These are phyloP conservation scores for Capronia americana DNA, from an alignment of 2,329 filamentous ascomycete genomes.

Conservation along the genomic window DNA sequence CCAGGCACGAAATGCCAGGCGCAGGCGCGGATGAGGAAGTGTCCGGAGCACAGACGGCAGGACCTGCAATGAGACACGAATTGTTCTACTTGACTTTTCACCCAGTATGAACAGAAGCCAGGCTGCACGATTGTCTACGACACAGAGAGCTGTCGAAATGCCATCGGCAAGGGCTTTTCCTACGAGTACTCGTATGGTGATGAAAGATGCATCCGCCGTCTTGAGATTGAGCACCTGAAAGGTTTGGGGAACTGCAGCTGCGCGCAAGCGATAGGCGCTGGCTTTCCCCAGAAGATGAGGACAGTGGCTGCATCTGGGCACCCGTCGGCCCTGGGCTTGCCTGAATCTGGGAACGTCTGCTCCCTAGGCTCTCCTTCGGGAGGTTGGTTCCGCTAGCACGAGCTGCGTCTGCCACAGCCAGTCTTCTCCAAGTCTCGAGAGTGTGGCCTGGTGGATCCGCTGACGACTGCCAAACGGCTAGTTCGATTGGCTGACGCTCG, in stretches of 20 bases:
- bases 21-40: constrained; percentile 8
- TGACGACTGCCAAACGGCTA: constrained; percentile 15
- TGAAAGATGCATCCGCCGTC: not conserved
- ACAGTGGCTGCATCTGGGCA: constrained; percentile 10
- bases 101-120: not conserved
- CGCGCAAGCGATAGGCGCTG: constrained; percentile 2
- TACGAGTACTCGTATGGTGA: not conserved
- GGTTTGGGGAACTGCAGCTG: not conserved
- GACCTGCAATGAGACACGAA: not conserved
- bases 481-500: constrained; percentile 12
- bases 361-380: constrained; percentile 8
- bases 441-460: constrained; percentile 6
- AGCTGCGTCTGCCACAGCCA: not conserved
- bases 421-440: constrained; percentile 6
- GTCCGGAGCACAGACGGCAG: not conserved
- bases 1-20: constrained; percentile 9
- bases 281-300: not conserved
- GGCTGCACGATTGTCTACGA: not conserved
- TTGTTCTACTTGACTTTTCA: not conserved
- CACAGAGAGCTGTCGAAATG: not conserved
- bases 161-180: not conserved
- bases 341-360: constrained; percentile 5
- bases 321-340: not conserved
- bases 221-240: not conserved
- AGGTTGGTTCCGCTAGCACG: constrained; percentile 15